Evolutionary conservation across 352 stramenopile species (phyloP).

Genomic region (Pythium phragmiticola): DNA sequence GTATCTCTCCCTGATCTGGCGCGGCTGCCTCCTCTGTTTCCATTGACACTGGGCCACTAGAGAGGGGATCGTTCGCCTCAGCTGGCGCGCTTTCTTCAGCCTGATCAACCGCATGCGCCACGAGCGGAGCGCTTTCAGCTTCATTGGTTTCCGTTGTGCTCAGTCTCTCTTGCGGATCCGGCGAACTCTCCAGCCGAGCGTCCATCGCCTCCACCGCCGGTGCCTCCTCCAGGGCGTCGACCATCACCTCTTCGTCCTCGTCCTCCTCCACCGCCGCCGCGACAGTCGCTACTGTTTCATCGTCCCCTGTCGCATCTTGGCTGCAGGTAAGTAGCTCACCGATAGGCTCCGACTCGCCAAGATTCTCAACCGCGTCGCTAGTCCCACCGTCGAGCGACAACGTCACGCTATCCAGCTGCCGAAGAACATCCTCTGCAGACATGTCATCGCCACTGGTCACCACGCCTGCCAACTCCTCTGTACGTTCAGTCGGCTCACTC

Average conservation of each 20-base stretch:
- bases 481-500: background rate
- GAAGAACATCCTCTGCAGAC: conserved; percentile 15
- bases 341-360: background rate
- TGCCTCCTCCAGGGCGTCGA: conserved; percentile 3
- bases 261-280: background rate
- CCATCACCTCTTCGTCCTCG: conserved; percentile 3
- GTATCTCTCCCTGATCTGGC: too few relatives aligned
- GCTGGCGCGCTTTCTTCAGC: background rate
- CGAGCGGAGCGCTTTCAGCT: background rate
- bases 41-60: too few relatives aligned
- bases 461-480: background rate
- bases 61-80: background rate
- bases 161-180: background rate
- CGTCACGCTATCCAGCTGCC: conserved; percentile 22
- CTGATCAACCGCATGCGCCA: background rate
- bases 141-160: background rate
- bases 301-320: too few relatives aligned
- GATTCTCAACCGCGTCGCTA: background rate
- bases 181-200: background rate
- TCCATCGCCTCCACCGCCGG: background rate
- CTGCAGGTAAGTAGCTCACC: background rate
- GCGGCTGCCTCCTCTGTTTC: too few relatives aligned
- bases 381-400: conserved; percentile 8
- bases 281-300: background rate
- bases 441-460: background rate